These are phyloP conservation scores for Trichoderma sp. DNA, from an alignment of 2,329 filamentous ascomycete genomes.

Conservation along the genomic window DNA sequence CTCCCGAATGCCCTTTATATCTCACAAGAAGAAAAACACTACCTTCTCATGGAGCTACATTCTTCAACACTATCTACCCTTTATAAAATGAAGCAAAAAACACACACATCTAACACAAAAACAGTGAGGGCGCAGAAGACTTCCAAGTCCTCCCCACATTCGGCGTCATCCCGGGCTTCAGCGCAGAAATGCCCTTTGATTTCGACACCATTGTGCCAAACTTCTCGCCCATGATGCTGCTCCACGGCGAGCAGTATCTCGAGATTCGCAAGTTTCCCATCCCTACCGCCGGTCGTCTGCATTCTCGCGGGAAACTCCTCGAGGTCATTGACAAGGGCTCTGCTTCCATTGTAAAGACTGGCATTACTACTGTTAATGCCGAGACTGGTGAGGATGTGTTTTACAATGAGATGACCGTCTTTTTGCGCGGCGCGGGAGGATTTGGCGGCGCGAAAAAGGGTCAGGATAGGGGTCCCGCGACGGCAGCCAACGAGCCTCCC, in stretches of 20 bases:
- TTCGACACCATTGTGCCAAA: conserved; percentile 85
- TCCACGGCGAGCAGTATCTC: conserved; percentile 98
- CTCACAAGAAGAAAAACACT: neutral
- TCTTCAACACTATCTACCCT: neutral
- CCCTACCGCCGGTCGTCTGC: conserved; percentile 75
- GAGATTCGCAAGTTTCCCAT: conserved; percentile 91
- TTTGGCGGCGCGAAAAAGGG: conserved; percentile 83
- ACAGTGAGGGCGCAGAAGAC: conserved; percentile 75
- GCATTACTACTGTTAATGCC: conserved; percentile 79
- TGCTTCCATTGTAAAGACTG: conserved; percentile 78
- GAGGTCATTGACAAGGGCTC: conserved; percentile 96
- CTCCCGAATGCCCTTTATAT: neutral
- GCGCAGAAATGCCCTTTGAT: conserved; percentile 74
- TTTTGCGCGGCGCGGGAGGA: conserved; percentile 86
- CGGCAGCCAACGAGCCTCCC: conserved; percentile 75
- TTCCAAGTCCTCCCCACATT: conserved; percentile 96
- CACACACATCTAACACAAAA: conserved; percentile 4
- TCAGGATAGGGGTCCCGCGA: conserved; percentile 73
- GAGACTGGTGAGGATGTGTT: conserved; percentile 86
- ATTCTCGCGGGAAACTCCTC: conserved; percentile 76
- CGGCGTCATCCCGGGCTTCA: conserved; percentile 93
- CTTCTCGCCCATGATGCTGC: conserved; percentile 97
- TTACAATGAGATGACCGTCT: conserved; percentile 94
- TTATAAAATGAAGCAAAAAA: too few species aligned
- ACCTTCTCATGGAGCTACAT: too few species aligned